Evolutionary conservation across 2,329 filamentous ascomycete species (phyloP).

Genomic region (Monosporascus sp.): DNA sequence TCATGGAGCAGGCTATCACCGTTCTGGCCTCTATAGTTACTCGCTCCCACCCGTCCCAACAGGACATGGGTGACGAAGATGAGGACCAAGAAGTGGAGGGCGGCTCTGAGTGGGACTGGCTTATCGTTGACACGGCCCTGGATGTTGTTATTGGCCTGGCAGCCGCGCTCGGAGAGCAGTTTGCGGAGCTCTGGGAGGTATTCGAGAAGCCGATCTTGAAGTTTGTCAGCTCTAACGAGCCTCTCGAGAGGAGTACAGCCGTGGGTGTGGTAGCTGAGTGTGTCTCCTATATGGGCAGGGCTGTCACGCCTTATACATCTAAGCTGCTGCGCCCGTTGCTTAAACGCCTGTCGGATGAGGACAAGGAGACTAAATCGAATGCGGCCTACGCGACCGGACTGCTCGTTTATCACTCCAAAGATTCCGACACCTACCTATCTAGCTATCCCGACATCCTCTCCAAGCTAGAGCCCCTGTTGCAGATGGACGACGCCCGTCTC

Average conservation of each 20-base stretch:
- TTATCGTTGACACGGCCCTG: slow-evolving; percentile 88
- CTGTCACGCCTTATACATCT: slow-evolving; percentile 76
- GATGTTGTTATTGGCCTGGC: slow-evolving; percentile 85
- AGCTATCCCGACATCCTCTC: slow-evolving; percentile 72
- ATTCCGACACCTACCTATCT: slow-evolving; percentile 67
- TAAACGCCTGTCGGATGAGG: slow-evolving; percentile 83
- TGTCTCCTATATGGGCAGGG: slow-evolving; percentile 74
- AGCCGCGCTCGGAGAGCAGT: slow-evolving; percentile 72
- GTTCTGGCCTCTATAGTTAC: slow-evolving; percentile 75
- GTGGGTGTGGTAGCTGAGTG: slow-evolving; percentile 91
- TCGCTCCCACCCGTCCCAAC: slow-evolving; percentile 87
- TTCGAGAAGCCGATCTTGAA: slow-evolving; percentile 90
- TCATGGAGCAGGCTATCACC: slow-evolving; percentile 71
- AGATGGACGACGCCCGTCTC: slow-evolving; percentile 71
- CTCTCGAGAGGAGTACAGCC: slow-evolving; percentile 81
- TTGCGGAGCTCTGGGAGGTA: slow-evolving; percentile 88
- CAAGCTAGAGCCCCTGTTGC: slow-evolving; percentile 81
- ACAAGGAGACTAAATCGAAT: slow-evolving; percentile 90
- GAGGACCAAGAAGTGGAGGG: slow-evolving; percentile 69
- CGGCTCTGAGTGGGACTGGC: slow-evolving; percentile 95
- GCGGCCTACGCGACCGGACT: slow-evolving; percentile 88
- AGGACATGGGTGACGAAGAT: slow-evolving; percentile 78
- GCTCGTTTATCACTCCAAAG: slow-evolving; percentile 74
- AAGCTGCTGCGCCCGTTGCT: slow-evolving; percentile 74
- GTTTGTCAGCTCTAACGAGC: slow-evolving; percentile 79